These are phyloP conservation scores for Penium margaritaceum DNA, from an alignment of 139 green algal species.

Conservation along the genomic window DNA sequence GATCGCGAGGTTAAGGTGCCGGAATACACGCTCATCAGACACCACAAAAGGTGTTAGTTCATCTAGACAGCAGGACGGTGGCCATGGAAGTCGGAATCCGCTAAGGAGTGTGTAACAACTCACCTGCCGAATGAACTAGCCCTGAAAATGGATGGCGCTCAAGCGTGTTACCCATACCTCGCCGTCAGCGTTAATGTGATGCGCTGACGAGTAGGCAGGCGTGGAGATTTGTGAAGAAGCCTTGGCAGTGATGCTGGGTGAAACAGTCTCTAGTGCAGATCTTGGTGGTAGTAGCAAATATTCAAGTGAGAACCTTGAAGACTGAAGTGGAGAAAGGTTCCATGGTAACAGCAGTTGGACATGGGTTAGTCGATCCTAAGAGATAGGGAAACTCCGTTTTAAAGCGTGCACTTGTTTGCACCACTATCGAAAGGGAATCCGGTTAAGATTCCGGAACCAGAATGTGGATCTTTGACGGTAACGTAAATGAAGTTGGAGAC, in stretches of 20 bases:
- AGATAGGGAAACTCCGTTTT: constrained; percentile 77
- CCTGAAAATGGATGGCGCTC: constrained; percentile 92
- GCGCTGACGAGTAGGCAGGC: constrained; percentile 78
- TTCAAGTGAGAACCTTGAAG: constrained; percentile 89
- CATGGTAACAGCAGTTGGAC: constrained; percentile 89
- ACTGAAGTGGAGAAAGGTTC: constrained; percentile 86
- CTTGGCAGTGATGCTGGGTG: constrained; percentile 72
- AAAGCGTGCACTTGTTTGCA: constrained; percentile 67
- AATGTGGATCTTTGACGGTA: constrained; percentile 71
- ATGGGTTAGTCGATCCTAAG: constrained; percentile 89
- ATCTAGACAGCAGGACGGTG: constrained; percentile 90
- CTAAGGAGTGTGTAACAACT: constrained; percentile 97
- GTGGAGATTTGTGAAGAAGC: constrained; percentile 69
- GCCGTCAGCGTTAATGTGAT: constrained; percentile 74
- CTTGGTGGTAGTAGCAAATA: constrained; percentile 93
- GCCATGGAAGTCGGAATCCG: constrained; percentile 94
- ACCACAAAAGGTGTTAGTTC: constrained; percentile 88
- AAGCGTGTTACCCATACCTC: constrained; percentile 77
- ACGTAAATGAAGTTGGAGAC: constrained; percentile 76
- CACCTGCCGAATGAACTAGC: constrained; percentile 92
- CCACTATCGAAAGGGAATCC: constrained; percentile 79
- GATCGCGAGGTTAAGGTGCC: constrained; percentile 81
- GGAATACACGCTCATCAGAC: constrained; percentile 85
- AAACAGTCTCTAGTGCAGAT: constrained; percentile 81
- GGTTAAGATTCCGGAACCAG: constrained; percentile 89